Conservation (phyloP, 2,329 filamentous ascomycete species). For the Colletotrichum scovillei region DNA sequence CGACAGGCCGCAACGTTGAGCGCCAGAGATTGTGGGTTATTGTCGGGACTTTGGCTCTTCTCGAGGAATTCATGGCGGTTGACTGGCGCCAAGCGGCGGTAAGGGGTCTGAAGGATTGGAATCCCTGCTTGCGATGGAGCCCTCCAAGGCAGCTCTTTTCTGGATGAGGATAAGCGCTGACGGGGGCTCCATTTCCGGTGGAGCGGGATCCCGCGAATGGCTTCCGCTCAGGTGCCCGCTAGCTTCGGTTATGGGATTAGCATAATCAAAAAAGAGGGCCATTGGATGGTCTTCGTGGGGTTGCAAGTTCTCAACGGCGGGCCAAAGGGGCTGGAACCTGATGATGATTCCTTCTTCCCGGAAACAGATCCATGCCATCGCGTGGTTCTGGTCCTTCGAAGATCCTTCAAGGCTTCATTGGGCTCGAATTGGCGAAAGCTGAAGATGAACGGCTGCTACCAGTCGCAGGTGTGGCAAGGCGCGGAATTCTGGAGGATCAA, state of each 20-base stretch:
- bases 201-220: slow-evolving; percentile 16
- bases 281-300: neutral
- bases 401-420: neutral
- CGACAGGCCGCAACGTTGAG: slow-evolving; percentile 3
- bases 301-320: neutral
- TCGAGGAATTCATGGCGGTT: neutral
- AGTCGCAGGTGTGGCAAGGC: neutral
- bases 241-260: neutral
- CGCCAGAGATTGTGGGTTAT: neutral
- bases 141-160: neutral
- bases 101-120: slow-evolving; percentile 8
- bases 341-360: neutral
- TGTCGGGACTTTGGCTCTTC: neutral
- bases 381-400: neutral
- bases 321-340: neutral
- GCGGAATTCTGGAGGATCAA: neutral
- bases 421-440: neutral
- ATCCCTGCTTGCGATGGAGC: slow-evolving; percentile 4
- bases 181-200: slow-evolving; percentile 3
- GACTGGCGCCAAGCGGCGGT: slow-evolving; percentile 14
- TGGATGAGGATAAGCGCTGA: slow-evolving; percentile 28
- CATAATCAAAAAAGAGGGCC: neutral
- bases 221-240: neutral
- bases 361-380: neutral
- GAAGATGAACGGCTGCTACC: neutral